Conservation (phyloP, 2,329 filamentous ascomycete genomes). For the Fusarium sp. region DNA sequence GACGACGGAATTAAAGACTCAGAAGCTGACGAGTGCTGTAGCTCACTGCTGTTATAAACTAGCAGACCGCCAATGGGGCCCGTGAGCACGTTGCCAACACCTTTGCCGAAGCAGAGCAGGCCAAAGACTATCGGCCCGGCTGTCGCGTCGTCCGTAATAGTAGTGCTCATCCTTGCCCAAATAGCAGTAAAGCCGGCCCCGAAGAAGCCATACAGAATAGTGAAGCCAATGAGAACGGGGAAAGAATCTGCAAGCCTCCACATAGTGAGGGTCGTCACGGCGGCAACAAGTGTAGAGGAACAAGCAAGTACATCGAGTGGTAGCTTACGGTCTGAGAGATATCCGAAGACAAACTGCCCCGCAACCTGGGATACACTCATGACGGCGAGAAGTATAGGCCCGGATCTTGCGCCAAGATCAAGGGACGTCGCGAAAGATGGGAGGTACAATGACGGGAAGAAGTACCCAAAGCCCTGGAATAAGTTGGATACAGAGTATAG, state of each 20-base stretch:
- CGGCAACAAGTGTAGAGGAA: not conserved
- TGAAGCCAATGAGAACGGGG: not conserved
- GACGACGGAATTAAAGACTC: not conserved
- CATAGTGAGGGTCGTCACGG: not conserved
- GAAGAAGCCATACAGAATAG: not conserved
- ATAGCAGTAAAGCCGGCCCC: not conserved
- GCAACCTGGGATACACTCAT: not conserved
- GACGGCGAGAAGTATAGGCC: not conserved
- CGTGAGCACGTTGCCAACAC: not conserved
- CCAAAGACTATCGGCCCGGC: not conserved
- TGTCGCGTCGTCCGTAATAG: not conserved
- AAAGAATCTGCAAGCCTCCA: not conserved
- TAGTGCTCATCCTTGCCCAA: not conserved
- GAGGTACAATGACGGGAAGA: not conserved
- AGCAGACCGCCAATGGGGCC: not conserved
- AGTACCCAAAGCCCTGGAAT: not conserved
- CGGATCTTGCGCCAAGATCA: not conserved
- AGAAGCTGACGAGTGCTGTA: not conserved
- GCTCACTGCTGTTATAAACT: not conserved
- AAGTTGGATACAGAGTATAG: not conserved
- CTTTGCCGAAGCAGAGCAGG: not conserved
- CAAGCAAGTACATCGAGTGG: not conserved
- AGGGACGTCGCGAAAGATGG: not conserved
- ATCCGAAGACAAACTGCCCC: not conserved
- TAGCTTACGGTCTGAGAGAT: not conserved